Conservation (phyloP, 495 filamentous ascomycete genomes). For the Penicillium atrosanguineum region DNA sequence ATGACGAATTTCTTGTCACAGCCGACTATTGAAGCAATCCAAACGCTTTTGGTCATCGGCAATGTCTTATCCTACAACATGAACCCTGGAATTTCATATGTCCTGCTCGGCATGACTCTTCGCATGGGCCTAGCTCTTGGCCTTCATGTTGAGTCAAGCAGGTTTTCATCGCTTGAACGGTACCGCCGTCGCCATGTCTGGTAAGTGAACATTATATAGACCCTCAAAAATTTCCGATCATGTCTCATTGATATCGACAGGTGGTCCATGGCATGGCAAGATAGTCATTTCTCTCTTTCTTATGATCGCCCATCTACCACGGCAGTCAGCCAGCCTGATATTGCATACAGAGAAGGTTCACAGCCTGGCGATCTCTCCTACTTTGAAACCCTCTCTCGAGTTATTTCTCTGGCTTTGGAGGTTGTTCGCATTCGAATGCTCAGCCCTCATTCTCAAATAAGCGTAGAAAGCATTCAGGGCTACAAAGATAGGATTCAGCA, state of each 20-base stretch:
- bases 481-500: slow-evolving; percentile 51
- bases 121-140: slow-evolving; percentile 58
- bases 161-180: slow-evolving; percentile 39
- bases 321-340: slow-evolving; percentile 46
- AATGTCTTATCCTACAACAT: slow-evolving; percentile 63
- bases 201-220: slow-evolving; percentile 17
- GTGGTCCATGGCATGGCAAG: slow-evolving; percentile 64
- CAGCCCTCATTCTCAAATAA: slow-evolving; percentile 41
- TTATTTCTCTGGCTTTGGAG: slow-evolving; percentile 52
- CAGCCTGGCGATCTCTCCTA: slow-evolving; percentile 45
- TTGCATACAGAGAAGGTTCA: slow-evolving; percentile 42
- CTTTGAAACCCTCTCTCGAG: slow-evolving; percentile 52
- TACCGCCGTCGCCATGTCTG: slow-evolving; percentile 45
- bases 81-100: slow-evolving; percentile 63
- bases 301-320: slow-evolving; percentile 58
- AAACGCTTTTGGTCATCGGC: slow-evolving; percentile 56
- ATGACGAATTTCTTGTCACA: slow-evolving; percentile 61
- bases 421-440: slow-evolving; percentile 57
- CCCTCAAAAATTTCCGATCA: neutral
- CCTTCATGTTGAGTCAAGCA: slow-evolving; percentile 52
- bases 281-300: slow-evolving; percentile 58
- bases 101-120: slow-evolving; percentile 55
- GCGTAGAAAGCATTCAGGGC: slow-evolving; percentile 43
- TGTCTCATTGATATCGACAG: slow-evolving; percentile 12
- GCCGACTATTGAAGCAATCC: slow-evolving; percentile 57